Conservation (phyloP, 169 alveolate species). For the Eimeria praecox region DNA sequence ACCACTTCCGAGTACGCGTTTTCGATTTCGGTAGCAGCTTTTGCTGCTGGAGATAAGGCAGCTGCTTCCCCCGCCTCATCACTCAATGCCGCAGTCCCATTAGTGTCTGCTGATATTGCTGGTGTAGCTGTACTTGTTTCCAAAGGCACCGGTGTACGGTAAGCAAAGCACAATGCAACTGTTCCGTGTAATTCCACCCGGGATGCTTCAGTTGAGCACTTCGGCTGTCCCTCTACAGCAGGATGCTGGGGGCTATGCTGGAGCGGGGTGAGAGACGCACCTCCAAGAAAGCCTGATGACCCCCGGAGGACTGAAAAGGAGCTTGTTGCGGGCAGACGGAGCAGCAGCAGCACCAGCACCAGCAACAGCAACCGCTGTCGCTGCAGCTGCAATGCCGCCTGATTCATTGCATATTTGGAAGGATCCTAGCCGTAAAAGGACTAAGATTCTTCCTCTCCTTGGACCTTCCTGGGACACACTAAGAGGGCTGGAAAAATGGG, state of each 20-base stretch:
- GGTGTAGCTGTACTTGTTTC: neutral
- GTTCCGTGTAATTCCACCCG: neutral
- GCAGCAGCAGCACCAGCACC: slow-evolving; percentile 51
- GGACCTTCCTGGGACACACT: neutral
- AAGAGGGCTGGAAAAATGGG: neutral
- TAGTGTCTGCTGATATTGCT: neutral
- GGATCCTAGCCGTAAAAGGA: neutral
- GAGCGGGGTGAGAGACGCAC: neutral
- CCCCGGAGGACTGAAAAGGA: slow-evolving; percentile 33
- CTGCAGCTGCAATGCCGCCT: slow-evolving; percentile 17
- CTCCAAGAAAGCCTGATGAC: neutral
- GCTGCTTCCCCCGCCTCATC: neutral
- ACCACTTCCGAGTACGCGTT: neutral
- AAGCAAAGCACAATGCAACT: neutral
- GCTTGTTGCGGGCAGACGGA: neutral
- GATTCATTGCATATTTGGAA: slow-evolving; percentile 49
- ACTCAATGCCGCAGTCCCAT: neutral
- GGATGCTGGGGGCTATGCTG: neutral
- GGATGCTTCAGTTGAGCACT: neutral
- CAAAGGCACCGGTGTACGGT: neutral
- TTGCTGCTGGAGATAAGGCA: slow-evolving; percentile 31
- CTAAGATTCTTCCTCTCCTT: neutral
- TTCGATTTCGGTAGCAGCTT: slow-evolving; percentile 51
- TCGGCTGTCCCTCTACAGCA: neutral
- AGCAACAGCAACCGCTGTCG: slow-evolving; percentile 18